Evolutionary conservation across 257 asterid species (phyloP).

Genomic region (Vinca minor): DNA sequence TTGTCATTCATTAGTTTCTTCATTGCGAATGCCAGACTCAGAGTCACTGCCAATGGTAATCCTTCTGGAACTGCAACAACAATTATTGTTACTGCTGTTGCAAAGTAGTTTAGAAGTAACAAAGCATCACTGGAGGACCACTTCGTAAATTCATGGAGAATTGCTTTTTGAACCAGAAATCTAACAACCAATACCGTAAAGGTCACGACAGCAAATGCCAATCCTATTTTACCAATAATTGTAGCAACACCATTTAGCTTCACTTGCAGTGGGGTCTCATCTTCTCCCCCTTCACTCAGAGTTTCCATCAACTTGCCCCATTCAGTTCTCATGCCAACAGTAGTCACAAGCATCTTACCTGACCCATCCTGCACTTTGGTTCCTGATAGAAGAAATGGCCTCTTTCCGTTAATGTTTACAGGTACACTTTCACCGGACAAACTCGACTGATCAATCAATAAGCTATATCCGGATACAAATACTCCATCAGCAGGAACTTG

Average conservation of each 20-base stretch:
- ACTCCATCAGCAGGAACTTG: conserved; percentile 88
- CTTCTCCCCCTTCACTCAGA: conserved; percentile 88
- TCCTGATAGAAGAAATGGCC: conserved; percentile 83
- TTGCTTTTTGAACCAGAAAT: conserved; percentile 61
- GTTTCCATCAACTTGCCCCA: conserved; percentile 99
- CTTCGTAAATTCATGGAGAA: conserved; percentile 38
- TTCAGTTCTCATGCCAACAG: conserved; percentile 99
- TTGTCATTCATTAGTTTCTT: conserved; percentile 69
- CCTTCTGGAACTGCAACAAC: conserved; percentile 99
- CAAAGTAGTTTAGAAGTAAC: conserved; percentile 70
- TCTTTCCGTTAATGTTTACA: conserved; percentile 53
- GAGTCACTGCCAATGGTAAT: conserved; percentile 85
- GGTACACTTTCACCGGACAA: conserved; percentile 94
- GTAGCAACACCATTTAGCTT: conserved; percentile 96
- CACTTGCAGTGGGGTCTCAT: conserved; percentile 96
- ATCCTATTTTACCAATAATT: conserved; percentile 84
- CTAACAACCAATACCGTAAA: conserved; percentile 58
- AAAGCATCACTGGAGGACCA: conserved; percentile 79
- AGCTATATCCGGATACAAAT: conserved; percentile 65
- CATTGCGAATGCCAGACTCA: conserved; percentile 96
- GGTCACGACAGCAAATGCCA: conserved; percentile 61
- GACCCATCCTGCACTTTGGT: conserved; percentile 86
- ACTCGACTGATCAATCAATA: conserved; percentile 90
- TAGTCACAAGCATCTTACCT: conserved; percentile 84
- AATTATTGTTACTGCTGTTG: conserved; percentile 91